phyloP scores from a whole-genome alignment of 768 basidiomycete species.

The Auricularia sp. region DNA sequence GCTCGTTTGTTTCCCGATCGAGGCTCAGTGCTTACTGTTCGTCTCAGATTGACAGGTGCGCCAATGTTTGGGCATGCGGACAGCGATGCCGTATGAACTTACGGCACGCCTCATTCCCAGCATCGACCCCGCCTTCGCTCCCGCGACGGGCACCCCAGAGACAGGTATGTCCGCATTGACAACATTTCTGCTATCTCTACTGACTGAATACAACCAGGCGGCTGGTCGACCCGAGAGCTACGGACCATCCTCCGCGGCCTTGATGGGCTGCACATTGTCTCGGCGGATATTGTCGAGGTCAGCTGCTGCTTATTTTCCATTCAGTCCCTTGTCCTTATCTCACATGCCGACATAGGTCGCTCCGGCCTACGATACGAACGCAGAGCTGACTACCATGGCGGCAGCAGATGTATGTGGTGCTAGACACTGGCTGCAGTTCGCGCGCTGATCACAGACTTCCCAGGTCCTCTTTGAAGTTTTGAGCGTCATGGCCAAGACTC shows the following conservation, averaged over 20 bases:
- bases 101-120: slow-evolving; percentile 22
- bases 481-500: slow-evolving; percentile 72
- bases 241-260: slow-evolving; percentile 67
- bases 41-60: not conserved
- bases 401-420: slow-evolving; percentile 42
- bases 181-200: not conserved
- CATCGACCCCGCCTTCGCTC: slow-evolving; percentile 73
- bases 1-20: not conserved
- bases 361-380: slow-evolving; percentile 66
- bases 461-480: slow-evolving; percentile 67
- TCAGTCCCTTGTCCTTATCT: not conserved
- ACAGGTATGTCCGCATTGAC: slow-evolving; percentile 32
- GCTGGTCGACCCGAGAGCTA: slow-evolving; percentile 74
- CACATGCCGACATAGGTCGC: slow-evolving; percentile 20
- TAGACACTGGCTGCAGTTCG: too few relatives aligned
- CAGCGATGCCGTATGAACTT: not conserved
- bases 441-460: not conserved
- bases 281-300: slow-evolving; percentile 77
- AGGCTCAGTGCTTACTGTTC: slow-evolving; percentile 4
- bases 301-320: not conserved
- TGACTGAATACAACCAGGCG: slow-evolving; percentile 21
- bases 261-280: slow-evolving; percentile 66
- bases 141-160: slow-evolving; percentile 78
- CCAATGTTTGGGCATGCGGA: slow-evolving; percentile 2
- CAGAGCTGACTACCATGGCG: slow-evolving; percentile 53